Evolutionary conservation across 1,284 basidiomycete species (phyloP).

Genomic region (Irpex lacteus): DNA sequence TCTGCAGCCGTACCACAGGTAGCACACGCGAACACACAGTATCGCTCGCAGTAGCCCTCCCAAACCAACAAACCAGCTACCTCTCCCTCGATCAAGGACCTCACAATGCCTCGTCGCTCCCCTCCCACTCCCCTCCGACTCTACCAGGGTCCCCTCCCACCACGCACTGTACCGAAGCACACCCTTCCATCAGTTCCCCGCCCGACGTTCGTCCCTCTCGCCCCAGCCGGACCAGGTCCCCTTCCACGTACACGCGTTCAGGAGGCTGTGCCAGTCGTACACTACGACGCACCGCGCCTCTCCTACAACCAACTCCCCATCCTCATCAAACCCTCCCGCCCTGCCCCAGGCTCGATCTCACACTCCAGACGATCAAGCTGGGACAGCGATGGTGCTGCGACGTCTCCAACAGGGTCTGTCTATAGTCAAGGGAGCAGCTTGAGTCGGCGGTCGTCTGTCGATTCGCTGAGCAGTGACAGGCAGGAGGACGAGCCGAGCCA

Average conservation of each 20-base stretch:
- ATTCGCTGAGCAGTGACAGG: background rate
- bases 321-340: constrained; percentile 11
- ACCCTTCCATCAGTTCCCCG: constrained; percentile 31
- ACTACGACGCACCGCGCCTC: constrained; percentile 2
- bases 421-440: background rate
- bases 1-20: background rate
- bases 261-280: background rate
- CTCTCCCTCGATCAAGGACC: background rate
- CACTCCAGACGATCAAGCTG: constrained; percentile 1
- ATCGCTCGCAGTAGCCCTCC: background rate
- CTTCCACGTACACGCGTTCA: constrained; percentile 22
- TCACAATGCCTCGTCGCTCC: constrained; percentile 24
- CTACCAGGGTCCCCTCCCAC: constrained; percentile 27
- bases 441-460: background rate
- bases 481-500: background rate
- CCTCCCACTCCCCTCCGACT: constrained; percentile 30
- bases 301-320: constrained; percentile 18
- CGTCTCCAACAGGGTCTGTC: constrained; percentile 1
- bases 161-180: constrained; percentile 27
- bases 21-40: background rate
- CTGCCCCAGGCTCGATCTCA: background rate
- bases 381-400: constrained; percentile 16
- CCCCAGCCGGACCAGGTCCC: constrained; percentile 14
- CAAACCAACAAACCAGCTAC: background rate
- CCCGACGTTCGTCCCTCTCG: constrained; percentile 27